phyloP scores from a whole-genome alignment of 2,329 filamentous ascomycete genomes.

The Pseudogymnoascus sp. region DNA sequence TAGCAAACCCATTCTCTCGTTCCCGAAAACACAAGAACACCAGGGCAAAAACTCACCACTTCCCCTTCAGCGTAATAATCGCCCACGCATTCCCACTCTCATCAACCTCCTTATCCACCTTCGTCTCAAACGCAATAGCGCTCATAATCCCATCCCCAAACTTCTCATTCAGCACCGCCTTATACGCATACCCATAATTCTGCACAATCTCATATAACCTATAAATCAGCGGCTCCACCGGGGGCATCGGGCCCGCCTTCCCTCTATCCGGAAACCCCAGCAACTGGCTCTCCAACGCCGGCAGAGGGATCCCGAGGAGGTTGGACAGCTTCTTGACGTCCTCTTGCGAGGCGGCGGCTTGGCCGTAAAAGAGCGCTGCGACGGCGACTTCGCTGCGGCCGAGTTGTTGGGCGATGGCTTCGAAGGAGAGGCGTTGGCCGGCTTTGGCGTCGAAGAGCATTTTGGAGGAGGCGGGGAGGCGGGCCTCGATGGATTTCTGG shows the following conservation, averaged over 20 bases:
- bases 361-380: conserved; percentile 86
- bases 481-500: conserved; percentile 55
- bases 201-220: conserved; percentile 89
- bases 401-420: conserved; percentile 63
- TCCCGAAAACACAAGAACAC: background rate
- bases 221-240: conserved; percentile 80
- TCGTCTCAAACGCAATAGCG: conserved; percentile 82
- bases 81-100: conserved; percentile 74
- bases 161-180: conserved; percentile 93
- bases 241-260: conserved; percentile 74
- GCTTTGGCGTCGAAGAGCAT: conserved; percentile 78
- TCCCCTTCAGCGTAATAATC: conserved; percentile 58
- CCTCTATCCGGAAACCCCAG: conserved; percentile 69
- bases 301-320: conserved; percentile 52
- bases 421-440: conserved; percentile 65
- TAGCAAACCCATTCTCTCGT: background rate
- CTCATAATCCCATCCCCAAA: conserved; percentile 95
- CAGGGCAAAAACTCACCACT: conserved; percentile 12
- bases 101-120: conserved; percentile 90
- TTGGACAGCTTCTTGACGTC: conserved; percentile 59
- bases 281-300: conserved; percentile 51
- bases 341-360: conserved; percentile 62
- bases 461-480: conserved; percentile 61
- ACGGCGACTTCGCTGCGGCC: conserved; percentile 80
- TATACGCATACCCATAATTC: conserved; percentile 95